Conservation (phyloP, 805 yeast genomes). For the Blastobotrys mokoenaii region DNA sequence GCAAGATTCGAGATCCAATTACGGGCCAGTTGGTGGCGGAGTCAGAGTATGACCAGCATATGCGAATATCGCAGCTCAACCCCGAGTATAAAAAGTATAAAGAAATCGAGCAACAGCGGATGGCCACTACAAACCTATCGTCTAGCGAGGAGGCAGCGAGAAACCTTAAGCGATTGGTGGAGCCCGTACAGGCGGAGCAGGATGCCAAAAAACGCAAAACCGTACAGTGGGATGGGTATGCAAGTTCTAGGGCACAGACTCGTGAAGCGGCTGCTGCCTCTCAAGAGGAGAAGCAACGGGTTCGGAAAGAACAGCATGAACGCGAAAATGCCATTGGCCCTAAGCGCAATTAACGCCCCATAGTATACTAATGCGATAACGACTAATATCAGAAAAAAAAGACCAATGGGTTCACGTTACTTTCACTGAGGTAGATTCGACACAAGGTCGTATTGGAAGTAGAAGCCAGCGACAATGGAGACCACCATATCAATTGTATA, state of each 20-base stretch:
- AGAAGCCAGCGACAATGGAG: constrained; percentile 16
- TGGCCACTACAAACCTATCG: constrained; percentile 28
- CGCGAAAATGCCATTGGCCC: constrained; percentile 9
- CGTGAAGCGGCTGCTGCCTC: constrained; percentile 4
- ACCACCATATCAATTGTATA: constrained; percentile 16
- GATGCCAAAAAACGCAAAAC: constrained; percentile 15
- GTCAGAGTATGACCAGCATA: constrained; percentile 54
- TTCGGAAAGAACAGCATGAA: constrained; percentile 10
- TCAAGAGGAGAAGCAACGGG: constrained; percentile 11
- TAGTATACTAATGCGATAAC: neutral
- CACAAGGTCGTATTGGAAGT: constrained; percentile 11
- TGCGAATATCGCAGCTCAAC: constrained; percentile 61
- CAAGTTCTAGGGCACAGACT: constrained; percentile 16
- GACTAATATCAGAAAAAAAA: too few species aligned
- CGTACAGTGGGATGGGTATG: constrained; percentile 1
- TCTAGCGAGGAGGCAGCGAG: constrained; percentile 26
- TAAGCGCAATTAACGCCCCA: neutral
- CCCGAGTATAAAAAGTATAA: constrained; percentile 70
- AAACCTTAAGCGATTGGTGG: constrained; percentile 31
- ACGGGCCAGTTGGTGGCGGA: constrained; percentile 67
- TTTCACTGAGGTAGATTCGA: neutral
- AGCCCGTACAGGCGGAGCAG: constrained; percentile 22
- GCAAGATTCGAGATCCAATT: constrained; percentile 62
- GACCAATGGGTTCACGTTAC: too few species aligned
- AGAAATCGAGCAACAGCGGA: constrained; percentile 26